These are phyloP conservation scores for carrot (Daucus carota) DNA, from an alignment of 129 eudicot species.

Conservation along the genomic window DNA sequence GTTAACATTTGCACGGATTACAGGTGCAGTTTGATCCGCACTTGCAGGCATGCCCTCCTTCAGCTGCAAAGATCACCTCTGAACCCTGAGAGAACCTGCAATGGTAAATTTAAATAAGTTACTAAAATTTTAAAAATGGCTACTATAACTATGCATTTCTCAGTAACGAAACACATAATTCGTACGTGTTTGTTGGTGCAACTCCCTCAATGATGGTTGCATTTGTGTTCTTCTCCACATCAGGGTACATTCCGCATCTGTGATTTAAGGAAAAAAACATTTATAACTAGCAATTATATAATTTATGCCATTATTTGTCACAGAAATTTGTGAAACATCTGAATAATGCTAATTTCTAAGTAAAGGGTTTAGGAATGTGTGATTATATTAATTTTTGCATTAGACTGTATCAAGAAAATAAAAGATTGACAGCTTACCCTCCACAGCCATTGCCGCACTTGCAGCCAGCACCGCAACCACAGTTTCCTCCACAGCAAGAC, in stretches of 20 bases:
- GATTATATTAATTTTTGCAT: not conserved
- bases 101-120: not conserved
- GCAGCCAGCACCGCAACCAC: constrained; percentile 72
- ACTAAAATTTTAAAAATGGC: not conserved
- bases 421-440: constrained; percentile 21
- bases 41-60: constrained; percentile 46
- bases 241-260: constrained; percentile 72
- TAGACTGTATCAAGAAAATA: not conserved
- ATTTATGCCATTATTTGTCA: not conserved
- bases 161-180: not conserved
- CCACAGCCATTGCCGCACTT: constrained; percentile 54
- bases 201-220: constrained; percentile 43
- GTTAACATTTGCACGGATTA: constrained; percentile 5
- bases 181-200: constrained; percentile 49
- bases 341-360: not conserved
- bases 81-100: constrained; percentile 38
- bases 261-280: constrained; percentile 1
- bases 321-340: not conserved
- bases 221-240: constrained; percentile 37
- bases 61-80: constrained; percentile 33
- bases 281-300: not conserved
- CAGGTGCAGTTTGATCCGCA: constrained; percentile 52
- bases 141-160: not conserved
- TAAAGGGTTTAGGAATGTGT: not conserved
- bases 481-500: constrained; percentile 60